phyloP scores from a whole-genome alignment of 768 basidiomycete species.

The Pleurotus citrinopileatus region DNA sequence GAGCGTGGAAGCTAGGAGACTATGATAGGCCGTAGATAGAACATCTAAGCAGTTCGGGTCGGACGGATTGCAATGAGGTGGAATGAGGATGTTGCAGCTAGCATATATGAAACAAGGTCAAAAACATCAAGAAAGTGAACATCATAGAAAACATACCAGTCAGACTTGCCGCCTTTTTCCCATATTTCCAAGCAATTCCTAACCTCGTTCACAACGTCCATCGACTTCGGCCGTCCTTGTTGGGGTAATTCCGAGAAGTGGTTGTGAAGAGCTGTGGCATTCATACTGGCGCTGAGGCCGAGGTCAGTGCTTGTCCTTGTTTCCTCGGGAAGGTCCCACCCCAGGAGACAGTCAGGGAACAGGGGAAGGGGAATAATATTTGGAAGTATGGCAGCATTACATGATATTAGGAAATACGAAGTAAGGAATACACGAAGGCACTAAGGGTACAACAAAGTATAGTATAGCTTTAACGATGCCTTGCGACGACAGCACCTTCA shows the following conservation, averaged over 20 bases:
- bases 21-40: conserved; percentile 67
- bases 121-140: conserved; percentile 16
- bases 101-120: conserved; percentile 10
- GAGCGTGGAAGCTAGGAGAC: conserved; percentile 59
- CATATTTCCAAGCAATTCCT: conserved; percentile 49
- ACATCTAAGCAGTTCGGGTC: conserved; percentile 51
- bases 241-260: neutral
- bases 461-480: neutral
- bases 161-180: conserved; percentile 56
- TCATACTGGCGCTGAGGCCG: neutral
- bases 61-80: conserved; percentile 57
- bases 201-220: conserved; percentile 62
- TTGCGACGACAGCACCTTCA: neutral
- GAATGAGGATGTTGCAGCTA: conserved; percentile 62
- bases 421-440: too few species aligned
- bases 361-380: too few species aligned
- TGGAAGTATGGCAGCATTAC: too few species aligned
- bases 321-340: neutral
- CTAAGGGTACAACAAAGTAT: too few species aligned
- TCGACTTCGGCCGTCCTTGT: conserved; percentile 20
- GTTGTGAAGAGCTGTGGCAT: neutral
- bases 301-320: conserved; percentile 2
- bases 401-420: too few species aligned
- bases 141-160: conserved; percentile 44
- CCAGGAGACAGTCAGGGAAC: neutral